These are phyloP conservation scores for Colletotrichum lentis DNA, from an alignment of 2,329 filamentous ascomycete genomes.

Conservation along the genomic window DNA sequence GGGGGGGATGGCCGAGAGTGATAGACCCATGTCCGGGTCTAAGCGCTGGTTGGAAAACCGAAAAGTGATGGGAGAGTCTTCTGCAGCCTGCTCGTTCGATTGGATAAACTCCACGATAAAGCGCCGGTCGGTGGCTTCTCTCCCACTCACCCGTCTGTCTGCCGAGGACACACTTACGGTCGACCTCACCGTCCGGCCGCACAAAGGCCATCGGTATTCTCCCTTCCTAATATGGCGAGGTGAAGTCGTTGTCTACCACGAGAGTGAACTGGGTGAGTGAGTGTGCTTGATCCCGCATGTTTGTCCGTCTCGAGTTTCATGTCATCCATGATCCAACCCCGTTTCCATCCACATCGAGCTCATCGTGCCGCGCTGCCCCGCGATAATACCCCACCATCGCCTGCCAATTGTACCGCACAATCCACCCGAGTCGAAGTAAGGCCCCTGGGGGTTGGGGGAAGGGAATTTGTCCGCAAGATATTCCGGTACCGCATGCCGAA, in stretches of 20 bases:
- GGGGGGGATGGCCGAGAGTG: conserved; percentile 5
- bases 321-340: neutral
- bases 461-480: conserved; percentile 37
- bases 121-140: conserved; percentile 1
- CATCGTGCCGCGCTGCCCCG: conserved; percentile 39
- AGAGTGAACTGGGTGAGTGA: neutral
- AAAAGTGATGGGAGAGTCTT: neutral
- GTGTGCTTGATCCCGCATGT: neutral
- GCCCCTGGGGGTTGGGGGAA: conserved; percentile 29
- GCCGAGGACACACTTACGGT: neutral
- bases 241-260: neutral
- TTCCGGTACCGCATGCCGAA: conserved; percentile 43
- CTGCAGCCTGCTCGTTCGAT: conserved; percentile 6
- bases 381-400: conserved; percentile 37
- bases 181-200: neutral
- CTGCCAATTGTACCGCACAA: conserved; percentile 34
- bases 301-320: neutral
- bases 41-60: conserved; percentile 14
- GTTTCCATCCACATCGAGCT: conserved; percentile 10
- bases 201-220: neutral
- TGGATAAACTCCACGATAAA: neutral
- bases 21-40: conserved; percentile 24
- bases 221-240: neutral
- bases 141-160: conserved; percentile 12
- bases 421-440: conserved; percentile 19